These are phyloP conservation scores for Penicillium glabrum DNA, from an alignment of 2,329 filamentous ascomycete genomes.

Conservation along the genomic window DNA sequence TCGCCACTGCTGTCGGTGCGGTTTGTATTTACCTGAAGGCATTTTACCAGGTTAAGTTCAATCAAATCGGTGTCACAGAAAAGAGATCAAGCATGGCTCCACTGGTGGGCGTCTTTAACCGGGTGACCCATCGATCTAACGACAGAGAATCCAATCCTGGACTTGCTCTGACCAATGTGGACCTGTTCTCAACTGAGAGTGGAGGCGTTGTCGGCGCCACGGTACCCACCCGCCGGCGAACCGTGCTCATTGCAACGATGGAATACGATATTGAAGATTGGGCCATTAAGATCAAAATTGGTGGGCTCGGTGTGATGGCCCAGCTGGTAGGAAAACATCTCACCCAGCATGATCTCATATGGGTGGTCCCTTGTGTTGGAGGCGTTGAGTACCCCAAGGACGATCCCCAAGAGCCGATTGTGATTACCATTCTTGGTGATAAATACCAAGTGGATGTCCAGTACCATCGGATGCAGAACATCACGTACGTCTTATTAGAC, in stretches of 20 bases:
- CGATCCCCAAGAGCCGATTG: conserved; percentile 59
- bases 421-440: conserved; percentile 60
- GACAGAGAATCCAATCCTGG: conserved; percentile 5
- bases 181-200: not conserved
- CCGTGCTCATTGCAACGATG: conserved; percentile 68
- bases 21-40: conserved; percentile 60
- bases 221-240: conserved; percentile 39
- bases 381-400: conserved; percentile 65
- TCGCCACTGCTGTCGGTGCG: conserved; percentile 50
- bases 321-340: conserved; percentile 67
- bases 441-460: conserved; percentile 63
- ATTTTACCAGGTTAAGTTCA: conserved; percentile 66
- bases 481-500: conserved; percentile 67
- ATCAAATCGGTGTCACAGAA: conserved; percentile 56
- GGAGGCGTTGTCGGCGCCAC: conserved; percentile 24
- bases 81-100: conserved; percentile 43
- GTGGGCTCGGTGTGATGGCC: conserved; percentile 69
- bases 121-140: conserved; percentile 29
- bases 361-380: conserved; percentile 62
- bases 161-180: not conserved
- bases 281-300: conserved; percentile 70
- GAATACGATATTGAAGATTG: conserved; percentile 72
- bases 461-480: conserved; percentile 64
- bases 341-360: conserved; percentile 64
- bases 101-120: conserved; percentile 33